Base-by-base conservation (phyloP, 2,329 filamentous ascomycete species). In the Calonectria montana region DNA sequence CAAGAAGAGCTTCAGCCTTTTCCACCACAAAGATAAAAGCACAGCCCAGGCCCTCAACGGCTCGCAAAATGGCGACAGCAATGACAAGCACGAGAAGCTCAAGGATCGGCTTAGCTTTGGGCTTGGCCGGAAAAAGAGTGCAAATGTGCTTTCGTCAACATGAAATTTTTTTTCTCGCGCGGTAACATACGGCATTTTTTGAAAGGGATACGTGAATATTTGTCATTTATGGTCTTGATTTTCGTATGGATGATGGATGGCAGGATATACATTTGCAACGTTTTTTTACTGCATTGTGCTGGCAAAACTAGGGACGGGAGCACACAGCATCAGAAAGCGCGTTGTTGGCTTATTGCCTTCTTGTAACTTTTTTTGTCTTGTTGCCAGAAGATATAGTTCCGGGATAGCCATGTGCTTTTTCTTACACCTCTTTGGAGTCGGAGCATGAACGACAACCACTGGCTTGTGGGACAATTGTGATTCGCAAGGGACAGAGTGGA, bases 71-170 rank as follows among this genome's bases (percentile, higher is more conserved):
- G 72, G 75, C 57, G 76, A 77, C 39, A 15, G 71, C n/a, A 37
- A 68, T 63, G 77, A 78, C 35, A 89, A 89, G 81, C 85, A 85
- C 66, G 83, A 87, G n/a, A 88, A 86, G 79, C 81, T 87, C 57
- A 92, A 90, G 81, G 91, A 91, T 74, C 87, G 92, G 29, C 93
- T 95, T 77, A 93, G 88, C 76, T 91, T 92, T 76, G 86, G 89
- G 70, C 79, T 95, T 15, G 91, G 93, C 5, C 86, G 91, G 79
- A 95, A 95, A 86, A 95, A 94, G 88, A 93, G 90, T 81, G 88
- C 87, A 73, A 85, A 86, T 72, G 79, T 84, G 50, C 77, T 84
- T 23, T 80, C 81, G 71, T 82, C 76, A 62, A 70, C 71, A 73
- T 71, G 10, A 59, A 66, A n/a, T n/a, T n/a, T 29, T 23, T 18